Percentiles rank a stretch among this genome's conserved stretches.
phyloP scores from a whole-genome alignment of 805 yeast species.

The Debaryomyces prosopidis region DNA sequence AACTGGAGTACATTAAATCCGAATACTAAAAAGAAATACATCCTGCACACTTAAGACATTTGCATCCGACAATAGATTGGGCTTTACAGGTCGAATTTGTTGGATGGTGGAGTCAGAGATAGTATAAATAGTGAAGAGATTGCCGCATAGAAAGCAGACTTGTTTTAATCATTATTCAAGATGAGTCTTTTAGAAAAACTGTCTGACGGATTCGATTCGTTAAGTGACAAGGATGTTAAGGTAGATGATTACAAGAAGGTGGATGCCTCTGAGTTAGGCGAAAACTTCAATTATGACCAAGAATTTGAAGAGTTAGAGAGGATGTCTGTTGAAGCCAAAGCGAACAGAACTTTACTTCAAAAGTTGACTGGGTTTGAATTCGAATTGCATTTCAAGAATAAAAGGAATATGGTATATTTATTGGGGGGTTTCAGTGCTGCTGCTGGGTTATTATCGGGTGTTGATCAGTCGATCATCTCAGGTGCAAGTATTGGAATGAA shows the following conservation, averaged over 20 bases:
- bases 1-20: background rate
- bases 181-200: slow-evolving; percentile 5
- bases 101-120: background rate
- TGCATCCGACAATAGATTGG: no score
- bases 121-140: background rate
- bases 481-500: slow-evolving; percentile 61
- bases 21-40: no score
- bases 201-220: background rate
- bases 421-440: slow-evolving; percentile 57
- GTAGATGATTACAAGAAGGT: slow-evolving; percentile 1
- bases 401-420: slow-evolving; percentile 45
- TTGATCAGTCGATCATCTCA: slow-evolving; percentile 66
- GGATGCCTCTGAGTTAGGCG: slow-evolving; percentile 3
- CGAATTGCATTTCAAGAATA: slow-evolving; percentile 44
- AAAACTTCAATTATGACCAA: slow-evolving; percentile 30
- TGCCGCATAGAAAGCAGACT: background rate
- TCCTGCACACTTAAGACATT: no score
- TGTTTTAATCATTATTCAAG: background rate
- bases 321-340: slow-evolving; percentile 28
- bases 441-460: slow-evolving; percentile 66
- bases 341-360: slow-evolving; percentile 35
- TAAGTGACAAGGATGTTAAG: slow-evolving; percentile 3
- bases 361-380: slow-evolving; percentile 36
- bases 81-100: no score
- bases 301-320: slow-evolving; percentile 35